Base-by-base conservation (phyloP, 2,329 filamentous ascomycete genomes). In the Phaeosphaeriaceae sp. region DNA sequence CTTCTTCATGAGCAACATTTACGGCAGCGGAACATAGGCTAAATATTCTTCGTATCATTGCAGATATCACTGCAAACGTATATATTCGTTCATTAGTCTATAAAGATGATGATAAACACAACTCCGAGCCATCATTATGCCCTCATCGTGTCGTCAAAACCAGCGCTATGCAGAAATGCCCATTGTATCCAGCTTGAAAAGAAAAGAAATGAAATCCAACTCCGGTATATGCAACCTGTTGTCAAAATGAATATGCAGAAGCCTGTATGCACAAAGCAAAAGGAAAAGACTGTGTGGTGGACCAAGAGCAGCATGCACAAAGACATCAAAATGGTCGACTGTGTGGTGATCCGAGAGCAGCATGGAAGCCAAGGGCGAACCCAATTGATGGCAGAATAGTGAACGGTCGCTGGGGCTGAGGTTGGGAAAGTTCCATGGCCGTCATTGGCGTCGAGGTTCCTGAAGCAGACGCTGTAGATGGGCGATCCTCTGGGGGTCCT, bases 381-480 rank as follows among this genome's bases (percentile, higher is more conserved):
- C 47, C 24, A n/a, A 49, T 28, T 10, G 47, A 49, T 9, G 47
- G 47, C 3, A 49, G 23, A 10, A 28, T 19, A 2, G 46, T 24
- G 15, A 28, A 22, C 21, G 47, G 30, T 26, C 24, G 44, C 42
- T 49, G 13, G 6, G 64, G 50, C 23, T 54, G 64, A 5, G 58
- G 57, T 13, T 51, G 54, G 10, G 47, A 48, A 3, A 15, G 32
- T 23, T 64, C 63, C 51, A 65, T 61, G 52, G 52, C 61, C 35
- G 52, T 52, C 9, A 49, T 61, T 6, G 69, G 69, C 17, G 69
- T 71, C 19, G 65, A 67, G 3, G 61, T 66, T 9, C 67, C 66
- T 8, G 68, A 70, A 15, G 56, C 60, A 3, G 64, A 64, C 23
- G 63, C 60, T 23, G 66, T 63, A 32, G 61, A 52, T 1, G 61